Conservation (phyloP, 2,329 filamentous ascomycete species). For the Pochonia chlamydosporia region DNA sequence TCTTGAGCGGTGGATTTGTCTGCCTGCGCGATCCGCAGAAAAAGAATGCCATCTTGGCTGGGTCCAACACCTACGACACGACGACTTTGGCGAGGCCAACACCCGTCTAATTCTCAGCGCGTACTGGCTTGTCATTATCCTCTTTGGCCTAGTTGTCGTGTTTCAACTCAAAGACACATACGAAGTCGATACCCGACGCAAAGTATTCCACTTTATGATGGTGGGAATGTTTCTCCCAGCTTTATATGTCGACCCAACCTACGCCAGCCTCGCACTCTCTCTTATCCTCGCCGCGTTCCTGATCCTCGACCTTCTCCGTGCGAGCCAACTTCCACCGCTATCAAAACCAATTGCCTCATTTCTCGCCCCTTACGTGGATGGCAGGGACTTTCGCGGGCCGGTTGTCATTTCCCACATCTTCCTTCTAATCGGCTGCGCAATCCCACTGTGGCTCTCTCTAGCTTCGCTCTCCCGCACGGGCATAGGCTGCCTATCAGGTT, state of each 20-base stretch:
- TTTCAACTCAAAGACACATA: slow-evolving; percentile 68
- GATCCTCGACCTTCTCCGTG: slow-evolving; percentile 80
- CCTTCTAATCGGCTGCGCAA: slow-evolving; percentile 87
- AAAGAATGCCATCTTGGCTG: slow-evolving; percentile 47
- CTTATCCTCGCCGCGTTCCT: slow-evolving; percentile 80
- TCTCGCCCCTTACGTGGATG: slow-evolving; percentile 89
- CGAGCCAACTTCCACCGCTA: slow-evolving; percentile 84
- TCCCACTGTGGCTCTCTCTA: slow-evolving; percentile 85
- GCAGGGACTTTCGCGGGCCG: slow-evolving; percentile 83
- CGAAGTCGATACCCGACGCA: slow-evolving; percentile 91
- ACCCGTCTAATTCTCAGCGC: slow-evolving; percentile 69
- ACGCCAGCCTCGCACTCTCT: slow-evolving; percentile 71
- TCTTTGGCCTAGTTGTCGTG: slow-evolving; percentile 67
- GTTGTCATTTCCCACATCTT: slow-evolving; percentile 97
- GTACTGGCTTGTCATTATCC: slow-evolving; percentile 69
- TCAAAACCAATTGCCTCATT: slow-evolving; percentile 82
- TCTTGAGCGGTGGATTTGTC: slow-evolving; percentile 68
- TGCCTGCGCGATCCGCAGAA: slow-evolving; percentile 46
- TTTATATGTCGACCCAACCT: slow-evolving; percentile 80
- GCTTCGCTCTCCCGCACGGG: slow-evolving; percentile 59
- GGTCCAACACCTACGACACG: slow-evolving; percentile 59
- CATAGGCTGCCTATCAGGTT: slow-evolving; percentile 54
- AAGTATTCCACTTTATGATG: slow-evolving; percentile 98
- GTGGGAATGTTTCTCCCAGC: slow-evolving; percentile 89
- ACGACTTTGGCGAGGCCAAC: slow-evolving; percentile 67